Evolutionary conservation across 441 rosid genomes (phyloP), one percentile per base, ranked within the genome.

Genomic region (Gossypium gossypioides): DNA sequence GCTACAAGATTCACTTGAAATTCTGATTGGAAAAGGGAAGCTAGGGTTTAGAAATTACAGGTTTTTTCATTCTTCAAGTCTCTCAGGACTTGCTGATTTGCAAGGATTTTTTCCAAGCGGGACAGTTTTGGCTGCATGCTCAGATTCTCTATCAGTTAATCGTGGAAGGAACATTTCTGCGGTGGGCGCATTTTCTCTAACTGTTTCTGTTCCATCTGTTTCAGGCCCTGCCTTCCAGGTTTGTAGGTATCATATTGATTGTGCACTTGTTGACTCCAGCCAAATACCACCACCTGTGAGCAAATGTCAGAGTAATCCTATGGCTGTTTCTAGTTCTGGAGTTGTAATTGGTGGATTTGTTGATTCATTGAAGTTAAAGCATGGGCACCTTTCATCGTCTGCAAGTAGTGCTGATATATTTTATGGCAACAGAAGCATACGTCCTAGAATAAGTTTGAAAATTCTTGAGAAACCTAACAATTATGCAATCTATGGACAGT

Each of bases 191-290:
- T 80, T 94, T 64, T 88, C 96, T 63, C 84, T 91, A 48, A 79
- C 91, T 1, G 78, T 94, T 77, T 91, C 97, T 4, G 92, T 86
- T 71, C 99, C 97, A 18, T 94, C 97, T 2, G 96, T 94, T 2
- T 94, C 97, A 1, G 92, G 99, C 63, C 96, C 92, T 50, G 80
- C 97, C 18, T 85, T 90, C 80, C 93, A 95, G 82, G 86, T 83
- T 60, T 92, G 94, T 76, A 91, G 97, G 4, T 89, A 92, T 83
- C 97, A 92, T 72, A 72, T 88, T 60, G 93, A 95, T 78, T 84
- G 82, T 44, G 81, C 82, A 34, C 77, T 86, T 52, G 80, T 86
- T 51, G 88, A 75, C 1, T 34, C 81, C 9, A 64, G 81, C 76
- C 77, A 78, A 75, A 50, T 71, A 25, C 65, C 81, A 29, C 5